A percentile compares a stretch with the other conserved stretches of the same genome.
These are phyloP conservation scores for Discostella stelligeroides DNA, from an alignment of 108 stramenopile species.

Conservation along the genomic window DNA sequence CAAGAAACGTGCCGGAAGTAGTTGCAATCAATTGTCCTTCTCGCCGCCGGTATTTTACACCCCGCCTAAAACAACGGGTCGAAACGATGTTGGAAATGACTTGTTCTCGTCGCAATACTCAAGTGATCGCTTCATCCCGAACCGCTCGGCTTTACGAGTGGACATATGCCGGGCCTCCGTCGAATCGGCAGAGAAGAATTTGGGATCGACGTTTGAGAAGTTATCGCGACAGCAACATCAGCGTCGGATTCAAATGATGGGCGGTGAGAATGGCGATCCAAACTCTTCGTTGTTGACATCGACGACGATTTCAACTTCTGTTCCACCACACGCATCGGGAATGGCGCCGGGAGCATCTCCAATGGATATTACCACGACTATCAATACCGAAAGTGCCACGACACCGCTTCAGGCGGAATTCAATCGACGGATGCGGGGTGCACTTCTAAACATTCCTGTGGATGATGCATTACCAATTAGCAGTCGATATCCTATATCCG, in stretches of 20 bases:
- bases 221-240: slow-evolving; percentile 5
- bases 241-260: slow-evolving; percentile 1
- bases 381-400: slow-evolving; percentile 28
- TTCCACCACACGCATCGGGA: slow-evolving; percentile 9
- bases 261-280: slow-evolving; percentile 38
- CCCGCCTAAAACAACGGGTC: slow-evolving; percentile 3
- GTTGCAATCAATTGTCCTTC: not conserved
- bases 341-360: not conserved
- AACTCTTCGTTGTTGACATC: slow-evolving; percentile 7
- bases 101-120: slow-evolving; percentile 12
- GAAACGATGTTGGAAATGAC: not conserved
- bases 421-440: slow-evolving; percentile 81
- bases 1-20: slow-evolving; percentile 6
- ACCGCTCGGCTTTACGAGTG: slow-evolving; percentile 30
- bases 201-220: slow-evolving; percentile 40
- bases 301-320: not conserved
- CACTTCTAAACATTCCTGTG: slow-evolving; percentile 78
- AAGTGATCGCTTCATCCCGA: slow-evolving; percentile 46
- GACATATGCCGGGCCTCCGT: slow-evolving; percentile 66
- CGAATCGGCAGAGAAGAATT: slow-evolving; percentile 59
- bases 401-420: slow-evolving; percentile 85
- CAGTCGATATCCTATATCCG: slow-evolving; percentile 6
- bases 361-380: not conserved
- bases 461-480: slow-evolving; percentile 28
- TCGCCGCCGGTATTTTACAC: slow-evolving; percentile 9